phyloP scores from a whole-genome alignment of 208 protist genomes.

The Leishmania arabica region DNA sequence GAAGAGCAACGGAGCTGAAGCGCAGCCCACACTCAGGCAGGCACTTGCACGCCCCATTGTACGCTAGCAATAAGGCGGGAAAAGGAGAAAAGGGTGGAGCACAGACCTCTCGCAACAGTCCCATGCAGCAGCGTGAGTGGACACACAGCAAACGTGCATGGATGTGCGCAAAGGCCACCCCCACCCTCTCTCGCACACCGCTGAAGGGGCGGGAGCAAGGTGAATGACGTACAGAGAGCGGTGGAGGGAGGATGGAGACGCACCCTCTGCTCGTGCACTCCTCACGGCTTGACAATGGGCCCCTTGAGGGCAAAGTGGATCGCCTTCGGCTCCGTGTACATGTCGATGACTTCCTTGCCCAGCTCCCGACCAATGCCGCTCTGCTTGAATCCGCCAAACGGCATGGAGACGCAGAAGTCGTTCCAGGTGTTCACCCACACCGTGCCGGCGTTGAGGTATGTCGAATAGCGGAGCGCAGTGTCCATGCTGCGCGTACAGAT shows the following conservation, averaged over 20 bases:
- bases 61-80: background rate
- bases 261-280: background rate
- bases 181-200: background rate
- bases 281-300: conserved; percentile 64
- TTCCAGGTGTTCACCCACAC: conserved; percentile 93
- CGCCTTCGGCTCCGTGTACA: conserved; percentile 80
- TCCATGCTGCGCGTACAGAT: conserved; percentile 77
- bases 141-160: background rate
- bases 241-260: background rate
- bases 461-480: conserved; percentile 57
- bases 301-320: conserved; percentile 62
- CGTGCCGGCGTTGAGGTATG: conserved; percentile 74
- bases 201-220: background rate
- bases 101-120: background rate
- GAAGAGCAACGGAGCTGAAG: background rate
- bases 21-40: background rate
- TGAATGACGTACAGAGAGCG: background rate
- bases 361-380: conserved; percentile 87
- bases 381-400: conserved; percentile 91
- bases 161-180: background rate
- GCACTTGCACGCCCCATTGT: background rate
- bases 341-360: conserved; percentile 58
- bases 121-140: background rate
- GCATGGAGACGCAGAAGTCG: conserved; percentile 61
- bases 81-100: background rate